Conservation (phyloP, 108 stramenopile species). For the Fragilaria radians region DNA sequence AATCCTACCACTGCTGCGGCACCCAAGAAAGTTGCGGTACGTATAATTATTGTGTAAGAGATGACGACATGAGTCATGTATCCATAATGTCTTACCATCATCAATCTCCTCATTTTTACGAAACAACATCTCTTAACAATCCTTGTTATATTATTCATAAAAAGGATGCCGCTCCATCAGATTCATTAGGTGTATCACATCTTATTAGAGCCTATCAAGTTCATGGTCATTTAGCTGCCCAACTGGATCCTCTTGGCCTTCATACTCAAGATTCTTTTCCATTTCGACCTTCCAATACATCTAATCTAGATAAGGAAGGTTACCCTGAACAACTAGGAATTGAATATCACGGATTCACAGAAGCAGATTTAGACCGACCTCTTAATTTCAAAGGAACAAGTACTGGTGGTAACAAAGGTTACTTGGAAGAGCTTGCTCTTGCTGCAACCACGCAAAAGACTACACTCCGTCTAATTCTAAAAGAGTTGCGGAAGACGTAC, state of each 20-base stretch:
- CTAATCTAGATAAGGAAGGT: constrained; percentile 26
- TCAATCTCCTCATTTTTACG: constrained; percentile 4
- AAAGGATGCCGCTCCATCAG: constrained; percentile 65
- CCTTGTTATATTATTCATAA: neutral
- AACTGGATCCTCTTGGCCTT: constrained; percentile 92
- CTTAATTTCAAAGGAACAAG: constrained; percentile 78
- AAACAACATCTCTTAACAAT: too few species aligned
- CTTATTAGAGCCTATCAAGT: constrained; percentile 97
- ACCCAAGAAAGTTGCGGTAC: constrained; percentile 32
- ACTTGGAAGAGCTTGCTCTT: constrained; percentile 87
- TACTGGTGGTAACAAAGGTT: constrained; percentile 92
- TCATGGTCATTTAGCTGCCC: constrained; percentile 92
- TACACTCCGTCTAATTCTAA: constrained; percentile 82
- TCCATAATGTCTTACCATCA: neutral
- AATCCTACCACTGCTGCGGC: constrained; percentile 29
- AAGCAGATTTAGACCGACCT: constrained; percentile 86
- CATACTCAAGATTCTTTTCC: constrained; percentile 79
- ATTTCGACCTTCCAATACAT: constrained; percentile 47
- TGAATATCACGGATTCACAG: constrained; percentile 88
- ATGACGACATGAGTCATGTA: neutral
- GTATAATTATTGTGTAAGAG: constrained; percentile 19
- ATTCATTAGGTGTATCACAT: constrained; percentile 86
- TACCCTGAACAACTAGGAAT: constrained; percentile 79
- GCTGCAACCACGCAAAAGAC: constrained; percentile 67
- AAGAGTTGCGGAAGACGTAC: constrained; percentile 84